Base-by-base conservation (phyloP, 345 rosid species). In the Camelina laxa region DNA sequence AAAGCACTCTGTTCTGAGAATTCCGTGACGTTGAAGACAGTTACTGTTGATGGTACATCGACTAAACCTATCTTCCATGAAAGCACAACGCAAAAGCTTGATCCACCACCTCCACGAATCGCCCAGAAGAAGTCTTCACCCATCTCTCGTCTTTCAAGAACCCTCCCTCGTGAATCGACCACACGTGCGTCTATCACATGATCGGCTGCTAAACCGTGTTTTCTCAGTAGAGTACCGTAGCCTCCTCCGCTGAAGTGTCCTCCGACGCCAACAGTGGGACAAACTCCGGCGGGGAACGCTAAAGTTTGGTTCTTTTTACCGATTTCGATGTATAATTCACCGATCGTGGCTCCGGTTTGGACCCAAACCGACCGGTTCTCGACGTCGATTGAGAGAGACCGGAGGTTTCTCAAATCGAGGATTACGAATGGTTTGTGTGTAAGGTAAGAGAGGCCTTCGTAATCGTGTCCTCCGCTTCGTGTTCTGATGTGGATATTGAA, bases 101-200 rank as follows among this genome's bases (percentile, higher is more conserved):
- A 84, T 0, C 85, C 90, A 4, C 97, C 89, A 2, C 97, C 92
- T 5, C 96, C 93, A n/a, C 87, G 69, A 22, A 91, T 86, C 1
- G 93, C 93, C 96, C 97, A 88, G 69, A 86, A 87, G 13, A 88
- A 73, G 47, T 86, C 91, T 53, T 91, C 92, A 4, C 91, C 90
- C 93, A 88, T 88, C 53, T 83, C 66, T 51, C 80, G 31, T 49
- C 93, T 63, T 15, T 80, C 82, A 1, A 85, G 79, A 38, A 90
- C 4, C 63, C 72, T 80, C 0, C 91, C 96, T 0, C 65, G 41
- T 3, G 75, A 80, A 60, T 90, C 87, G 6, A 90, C 85, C 1
- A 85, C 67, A 35, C 67, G 67, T 0, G 89, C 93, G 65, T 90
- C 96, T 0, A 81, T 44, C 0, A 90, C 71, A 66, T 88, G 81